These are phyloP conservation scores for Arthroderma sp. DNA, from an alignment of 2,329 filamentous ascomycete species.

Conservation along the genomic window DNA sequence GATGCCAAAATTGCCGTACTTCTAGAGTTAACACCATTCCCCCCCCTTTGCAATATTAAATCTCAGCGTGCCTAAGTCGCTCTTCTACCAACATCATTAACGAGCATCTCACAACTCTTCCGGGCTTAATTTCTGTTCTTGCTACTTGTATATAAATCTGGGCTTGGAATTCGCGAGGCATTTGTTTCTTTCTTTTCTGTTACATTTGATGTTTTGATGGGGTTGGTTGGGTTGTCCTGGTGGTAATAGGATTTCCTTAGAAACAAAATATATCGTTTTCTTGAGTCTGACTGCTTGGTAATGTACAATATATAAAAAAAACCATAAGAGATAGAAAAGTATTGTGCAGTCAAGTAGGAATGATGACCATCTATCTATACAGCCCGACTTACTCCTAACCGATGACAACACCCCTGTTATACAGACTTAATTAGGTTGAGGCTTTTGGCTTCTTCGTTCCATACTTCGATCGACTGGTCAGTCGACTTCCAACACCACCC, in stretches of 20 bases:
- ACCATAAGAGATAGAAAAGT: not conserved
- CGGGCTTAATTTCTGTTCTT: not conserved
- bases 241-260: not conserved
- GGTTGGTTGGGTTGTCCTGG: not conserved
- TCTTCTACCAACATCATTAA: not conserved
- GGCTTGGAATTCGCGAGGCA: not conserved
- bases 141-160: not conserved
- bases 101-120: not conserved
- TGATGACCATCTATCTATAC: not conserved
- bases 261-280: not conserved
- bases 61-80: not conserved
- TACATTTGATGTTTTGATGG: not conserved
- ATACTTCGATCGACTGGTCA: slow-evolving; percentile 85
- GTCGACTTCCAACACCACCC: slow-evolving; percentile 80
- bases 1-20: not conserved
- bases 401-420: not conserved
- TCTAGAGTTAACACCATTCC: not conserved
- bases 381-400: not conserved
- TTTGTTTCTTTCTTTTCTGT: not conserved
- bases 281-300: not conserved
- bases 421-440: not conserved
- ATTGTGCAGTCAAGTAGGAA: not conserved
- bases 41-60: not conserved
- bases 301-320: not conserved
- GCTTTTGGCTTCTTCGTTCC: slow-evolving; percentile 95